Conservation (phyloP, 805 yeast species). For the Kuraishia borneana region DNA sequence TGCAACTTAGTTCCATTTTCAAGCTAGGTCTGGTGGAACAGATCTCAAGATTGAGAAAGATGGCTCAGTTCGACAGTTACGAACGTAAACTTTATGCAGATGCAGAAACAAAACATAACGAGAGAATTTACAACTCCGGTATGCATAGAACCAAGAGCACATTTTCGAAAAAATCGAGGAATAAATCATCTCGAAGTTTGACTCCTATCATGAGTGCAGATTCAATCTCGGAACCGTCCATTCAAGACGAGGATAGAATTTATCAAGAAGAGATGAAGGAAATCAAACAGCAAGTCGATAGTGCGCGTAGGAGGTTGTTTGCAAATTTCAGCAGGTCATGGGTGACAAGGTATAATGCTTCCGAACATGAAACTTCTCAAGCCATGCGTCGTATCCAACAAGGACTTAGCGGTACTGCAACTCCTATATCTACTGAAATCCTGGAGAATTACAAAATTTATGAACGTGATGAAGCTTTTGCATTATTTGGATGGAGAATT, state of each 20-base stretch:
- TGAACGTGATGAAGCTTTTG: conserved; percentile 26
- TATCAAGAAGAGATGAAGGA: conserved; percentile 12
- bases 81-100: background rate
- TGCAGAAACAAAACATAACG: background rate
- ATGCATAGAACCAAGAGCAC: background rate
- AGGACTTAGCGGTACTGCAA: conserved; percentile 12
- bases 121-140: background rate
- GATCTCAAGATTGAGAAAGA: conserved; percentile 31
- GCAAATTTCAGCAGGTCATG: conserved; percentile 20
- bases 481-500: conserved; percentile 40
- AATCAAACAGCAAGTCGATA: conserved; percentile 8
- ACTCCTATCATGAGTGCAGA: background rate
- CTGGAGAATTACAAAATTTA: conserved; percentile 16
- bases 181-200: too few relatives aligned
- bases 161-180: too few relatives aligned
- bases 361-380: conserved; percentile 3
- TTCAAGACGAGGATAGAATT: conserved; percentile 11
- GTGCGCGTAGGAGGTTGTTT: conserved; percentile 14
- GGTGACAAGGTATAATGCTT: conserved; percentile 13
- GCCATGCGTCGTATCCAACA: conserved; percentile 1
- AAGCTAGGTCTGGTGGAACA: conserved; percentile 53
- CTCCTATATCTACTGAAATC: conserved; percentile 13
- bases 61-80: conserved; percentile 8
- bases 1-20: conserved; percentile 40
- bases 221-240: background rate